Base-by-base conservation (phyloP, 345 rosid species). In the Murraya paniculata region DNA sequence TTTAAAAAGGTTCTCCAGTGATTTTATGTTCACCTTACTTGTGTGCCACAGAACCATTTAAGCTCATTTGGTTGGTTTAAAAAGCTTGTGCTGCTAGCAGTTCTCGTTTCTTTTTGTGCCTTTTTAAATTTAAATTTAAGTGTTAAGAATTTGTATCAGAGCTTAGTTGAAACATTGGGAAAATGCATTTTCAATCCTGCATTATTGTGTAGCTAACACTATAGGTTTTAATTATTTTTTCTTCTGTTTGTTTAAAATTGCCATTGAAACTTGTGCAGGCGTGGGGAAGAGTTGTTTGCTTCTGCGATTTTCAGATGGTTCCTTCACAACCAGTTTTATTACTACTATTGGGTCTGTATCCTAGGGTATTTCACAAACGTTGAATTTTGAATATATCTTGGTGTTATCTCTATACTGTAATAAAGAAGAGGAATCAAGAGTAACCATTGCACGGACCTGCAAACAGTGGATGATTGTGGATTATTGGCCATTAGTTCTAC, bases 231-330 rank as follows among this genome's bases (percentile, higher is more conserved):
- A 28, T 61, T 74, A 24, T 76, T 57, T 19, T 59, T 62, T 53
- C 25, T 10, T 38, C 36, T 30, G 64, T 48, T 39, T 11, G 30
- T 50, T 36, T 68, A 53, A 76, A 65, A 18, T 48, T 38, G 62
- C 22, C 21, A 22, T 64, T 55, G 21, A 9, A 27, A 59, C 50
- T 13, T 33, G 31, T 64, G 57, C 87, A 90, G 98, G 98, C 81
- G 96, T 92, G 79, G 98, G 98, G 36, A 94, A 92, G 90, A 94
- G 98, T 91, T 94, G 98, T 78, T 89, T 94, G 65, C 97, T 94
- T 80, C 81, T 94, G 74, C 96, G 98, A 70, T 94, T 94, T 83
- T 94, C 98, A 10, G 97, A 94, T 86, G 98, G 97, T 81, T 94
- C 98, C 75, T 94, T 94, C 82, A 94, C 97, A 25, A 94, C 98